These are phyloP conservation scores for Mucor lusitanicus DNA, from an alignment of 371 early-diverging fungal species.

Conservation along the genomic window DNA sequence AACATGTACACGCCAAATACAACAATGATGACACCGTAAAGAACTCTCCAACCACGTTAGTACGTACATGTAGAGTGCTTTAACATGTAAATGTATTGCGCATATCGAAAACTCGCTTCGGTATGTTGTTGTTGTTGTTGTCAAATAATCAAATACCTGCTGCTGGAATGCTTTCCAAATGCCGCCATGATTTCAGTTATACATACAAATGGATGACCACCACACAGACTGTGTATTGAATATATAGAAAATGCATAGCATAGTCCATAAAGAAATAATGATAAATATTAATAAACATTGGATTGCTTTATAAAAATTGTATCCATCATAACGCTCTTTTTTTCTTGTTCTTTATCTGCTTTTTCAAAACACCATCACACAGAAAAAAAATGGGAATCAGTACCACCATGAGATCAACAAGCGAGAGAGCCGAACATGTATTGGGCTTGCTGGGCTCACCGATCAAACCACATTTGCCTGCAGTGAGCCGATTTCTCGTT, in stretches of 20 bases:
- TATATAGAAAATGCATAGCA: neutral
- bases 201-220: no score
- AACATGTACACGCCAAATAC: no score
- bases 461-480: constrained; percentile 61
- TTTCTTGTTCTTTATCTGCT: neutral
- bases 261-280: constrained; percentile 15
- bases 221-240: no score
- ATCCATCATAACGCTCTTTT: neutral
- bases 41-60: neutral
- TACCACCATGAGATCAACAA: constrained; percentile 11
- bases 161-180: neutral
- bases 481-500: constrained; percentile 31
- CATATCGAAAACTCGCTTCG: neutral
- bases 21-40: no score
- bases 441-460: constrained; percentile 75
- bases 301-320: neutral
- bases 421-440: constrained; percentile 68
- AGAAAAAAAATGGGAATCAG: constrained; percentile 2
- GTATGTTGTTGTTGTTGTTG: constrained; percentile 1
- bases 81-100: neutral
- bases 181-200: neutral
- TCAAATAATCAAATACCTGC: neutral
- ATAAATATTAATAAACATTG: constrained; percentile 5
- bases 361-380: neutral
- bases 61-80: neutral